phyloP scores from a whole-genome alignment of 495 filamentous ascomycete species.

The Xylaria curta region DNA sequence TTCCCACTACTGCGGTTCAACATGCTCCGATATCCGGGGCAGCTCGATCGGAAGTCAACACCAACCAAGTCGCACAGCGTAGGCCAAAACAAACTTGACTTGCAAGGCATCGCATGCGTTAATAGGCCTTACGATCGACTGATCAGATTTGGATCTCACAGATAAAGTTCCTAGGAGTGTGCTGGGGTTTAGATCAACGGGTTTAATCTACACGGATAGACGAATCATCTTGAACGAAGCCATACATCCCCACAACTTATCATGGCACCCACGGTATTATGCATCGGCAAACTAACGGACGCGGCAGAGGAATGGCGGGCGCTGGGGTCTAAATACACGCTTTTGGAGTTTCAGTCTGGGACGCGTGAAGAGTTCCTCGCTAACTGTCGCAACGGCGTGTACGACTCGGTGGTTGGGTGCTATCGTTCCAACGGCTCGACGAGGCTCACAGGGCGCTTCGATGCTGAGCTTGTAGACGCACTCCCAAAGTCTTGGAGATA shows the following conservation, averaged over 20 bases:
- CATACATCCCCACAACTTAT: neutral
- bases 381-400: slow-evolving; percentile 71
- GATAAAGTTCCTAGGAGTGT: neutral
- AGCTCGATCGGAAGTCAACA: slow-evolving; percentile 19
- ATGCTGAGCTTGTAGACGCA: slow-evolving; percentile 68
- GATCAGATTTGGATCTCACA: neutral
- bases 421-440: slow-evolving; percentile 81
- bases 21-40: slow-evolving; percentile 21
- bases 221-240: neutral
- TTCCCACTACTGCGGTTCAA: neutral
- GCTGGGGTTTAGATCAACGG: neutral
- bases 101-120: neutral
- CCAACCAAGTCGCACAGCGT: neutral
- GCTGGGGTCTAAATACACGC: slow-evolving; percentile 56
- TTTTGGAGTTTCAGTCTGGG: slow-evolving; percentile 55
- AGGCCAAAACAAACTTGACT: neutral
- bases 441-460: slow-evolving; percentile 69
- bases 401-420: slow-evolving; percentile 69
- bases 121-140: neutral
- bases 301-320: slow-evolving; percentile 58
- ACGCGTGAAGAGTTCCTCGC: slow-evolving; percentile 68
- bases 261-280: slow-evolving; percentile 53
- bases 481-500: slow-evolving; percentile 75
- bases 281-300: slow-evolving; percentile 65
- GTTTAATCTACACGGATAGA: neutral